These are phyloP conservation scores for Nitzschia sp. DNA, from an alignment of 108 stramenopile species.

Conservation along the genomic window DNA sequence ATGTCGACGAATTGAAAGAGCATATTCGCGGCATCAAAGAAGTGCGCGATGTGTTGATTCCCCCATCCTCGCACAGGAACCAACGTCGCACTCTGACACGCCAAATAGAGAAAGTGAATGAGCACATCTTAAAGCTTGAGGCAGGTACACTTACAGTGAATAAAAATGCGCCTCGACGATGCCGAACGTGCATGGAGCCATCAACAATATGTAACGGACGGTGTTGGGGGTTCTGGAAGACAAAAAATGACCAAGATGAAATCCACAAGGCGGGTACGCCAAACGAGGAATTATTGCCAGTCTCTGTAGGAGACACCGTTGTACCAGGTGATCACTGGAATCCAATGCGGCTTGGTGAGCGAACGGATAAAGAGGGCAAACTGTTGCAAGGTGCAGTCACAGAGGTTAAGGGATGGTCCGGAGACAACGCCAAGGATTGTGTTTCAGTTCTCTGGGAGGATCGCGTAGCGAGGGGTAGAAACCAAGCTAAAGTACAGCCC, in stretches of 20 bases:
- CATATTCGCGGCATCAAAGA: constrained; percentile 38
- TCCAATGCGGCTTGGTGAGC: constrained; percentile 39
- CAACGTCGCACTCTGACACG: constrained; percentile 57
- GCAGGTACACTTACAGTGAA: constrained; percentile 28
- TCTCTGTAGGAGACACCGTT: constrained; percentile 44
- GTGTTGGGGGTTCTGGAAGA: constrained; percentile 86
- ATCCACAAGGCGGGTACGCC: neutral
- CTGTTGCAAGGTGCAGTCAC: constrained; percentile 40
- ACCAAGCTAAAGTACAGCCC: neutral
- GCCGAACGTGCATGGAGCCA: constrained; percentile 68
- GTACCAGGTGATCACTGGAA: constrained; percentile 56
- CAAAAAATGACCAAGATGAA: constrained; percentile 6
- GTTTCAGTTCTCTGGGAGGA: constrained; percentile 51
- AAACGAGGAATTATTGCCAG: constrained; percentile 16
- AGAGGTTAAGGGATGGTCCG: constrained; percentile 56
- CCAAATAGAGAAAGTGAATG: constrained; percentile 67
- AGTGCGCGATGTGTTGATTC: constrained; percentile 40
- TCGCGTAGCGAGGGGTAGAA: constrained; percentile 4
- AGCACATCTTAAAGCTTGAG: constrained; percentile 37
- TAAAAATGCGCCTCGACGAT: constrained; percentile 50
- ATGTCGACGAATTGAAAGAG: constrained; percentile 39
- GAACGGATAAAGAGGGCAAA: constrained; percentile 4
- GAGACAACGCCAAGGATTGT: constrained; percentile 49
- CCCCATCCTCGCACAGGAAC: constrained; percentile 50
- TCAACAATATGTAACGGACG: constrained; percentile 60